Base-by-base conservation (phyloP, 306 rosid genomes). In the Cucurbita moschata region DNA sequence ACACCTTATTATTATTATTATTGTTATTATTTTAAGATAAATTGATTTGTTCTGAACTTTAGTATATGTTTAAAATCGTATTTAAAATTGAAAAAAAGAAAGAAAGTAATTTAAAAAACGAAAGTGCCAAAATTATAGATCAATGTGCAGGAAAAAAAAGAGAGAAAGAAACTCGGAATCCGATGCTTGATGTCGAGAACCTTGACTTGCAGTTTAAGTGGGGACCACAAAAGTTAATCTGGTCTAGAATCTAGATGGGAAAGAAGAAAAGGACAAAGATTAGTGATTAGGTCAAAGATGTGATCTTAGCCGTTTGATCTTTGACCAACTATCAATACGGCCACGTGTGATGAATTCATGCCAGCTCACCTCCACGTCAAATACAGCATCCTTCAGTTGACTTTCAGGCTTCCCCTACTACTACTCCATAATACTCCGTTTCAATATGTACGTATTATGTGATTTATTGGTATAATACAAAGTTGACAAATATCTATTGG, bases 141-240 rank as follows among this genome's bases (percentile, higher is more conserved):
- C 1, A 66, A 43, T 21, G 72, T 21, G 53, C 6, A 66, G 16
- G 44, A 40, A 61, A 61, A 35, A 12, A 30, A 12, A 35, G 19
- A 63, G 8, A n/a, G 43, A 5, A 9, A 70, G 14, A 70, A 9
- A 52, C 23, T 6, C 7, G 59, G 74, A 51, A 70, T 30, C 74
- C 56, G 60, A 70, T 70, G 74, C 74, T 8, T 1, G 15, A 26
- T 69, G 59, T 70, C 46, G 73, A 70, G 74, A 70, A 49, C 26
- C 44, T 70, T 70, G 74, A 70, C 74, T 42, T 70, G 60, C 21
- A 51, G 74, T 50, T 35, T 23, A 4, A 15, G 35, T 9, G 60
- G 74, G 74, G 46, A 0, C 74, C 58, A 70, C 47, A 8, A 35
- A 70, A 30, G 39, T 50, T 70, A 51, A 70, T 14, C 60, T 16